These are phyloP conservation scores for Echinochloa phyllopogon DNA, from an alignment of 176 grass and related monocot genomes.

Conservation along the genomic window DNA sequence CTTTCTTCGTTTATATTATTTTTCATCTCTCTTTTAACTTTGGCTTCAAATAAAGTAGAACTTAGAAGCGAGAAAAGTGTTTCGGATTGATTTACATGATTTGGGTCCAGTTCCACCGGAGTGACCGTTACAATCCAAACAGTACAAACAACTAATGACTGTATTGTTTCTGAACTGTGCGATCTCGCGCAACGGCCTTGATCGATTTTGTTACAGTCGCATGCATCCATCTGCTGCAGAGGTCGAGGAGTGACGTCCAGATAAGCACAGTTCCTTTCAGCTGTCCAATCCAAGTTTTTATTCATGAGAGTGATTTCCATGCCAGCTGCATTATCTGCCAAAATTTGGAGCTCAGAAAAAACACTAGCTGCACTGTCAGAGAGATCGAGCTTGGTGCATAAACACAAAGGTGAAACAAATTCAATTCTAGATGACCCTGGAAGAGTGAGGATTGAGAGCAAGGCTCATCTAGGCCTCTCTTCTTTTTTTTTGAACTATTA, in stretches of 20 bases:
- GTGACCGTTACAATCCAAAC: background rate
- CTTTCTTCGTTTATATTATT: background rate
- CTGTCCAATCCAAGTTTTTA: slow-evolving; percentile 11
- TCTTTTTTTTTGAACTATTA: too few species aligned
- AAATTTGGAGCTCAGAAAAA: background rate
- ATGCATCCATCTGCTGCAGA: background rate
- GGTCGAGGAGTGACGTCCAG: background rate
- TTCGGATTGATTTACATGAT: background rate
- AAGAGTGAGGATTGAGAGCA: background rate
- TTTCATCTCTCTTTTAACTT: background rate
- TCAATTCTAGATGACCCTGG: background rate
- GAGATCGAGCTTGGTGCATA: background rate
- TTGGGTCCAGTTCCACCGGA: background rate
- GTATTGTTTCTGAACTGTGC: background rate
- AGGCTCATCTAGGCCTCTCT: background rate
- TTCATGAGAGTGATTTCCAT: slow-evolving; percentile 5
- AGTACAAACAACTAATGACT: background rate
- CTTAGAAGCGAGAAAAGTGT: background rate
- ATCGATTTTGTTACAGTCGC: background rate
- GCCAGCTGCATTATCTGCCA: background rate
- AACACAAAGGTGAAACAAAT: background rate
- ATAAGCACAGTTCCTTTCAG: slow-evolving; percentile 4
- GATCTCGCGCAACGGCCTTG: background rate
- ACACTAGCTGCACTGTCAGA: background rate
- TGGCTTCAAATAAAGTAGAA: background rate